Evolutionary conservation across 2,329 filamentous ascomycete genomes (phyloP).

Genomic region (Ascocoryne sarcoides): DNA sequence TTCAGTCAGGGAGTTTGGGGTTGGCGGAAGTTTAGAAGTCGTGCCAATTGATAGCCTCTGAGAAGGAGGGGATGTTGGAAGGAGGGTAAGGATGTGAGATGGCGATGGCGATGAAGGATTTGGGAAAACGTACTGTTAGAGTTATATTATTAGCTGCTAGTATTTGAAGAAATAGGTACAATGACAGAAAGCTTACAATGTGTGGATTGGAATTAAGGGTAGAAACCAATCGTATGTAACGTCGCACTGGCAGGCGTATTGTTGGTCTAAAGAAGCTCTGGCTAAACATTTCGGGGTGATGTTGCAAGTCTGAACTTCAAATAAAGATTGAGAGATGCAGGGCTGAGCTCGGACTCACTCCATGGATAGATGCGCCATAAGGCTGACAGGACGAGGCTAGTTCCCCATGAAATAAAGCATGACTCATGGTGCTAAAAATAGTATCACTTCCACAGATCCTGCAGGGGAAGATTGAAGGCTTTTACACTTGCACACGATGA

Average conservation of each 20-base stretch:
- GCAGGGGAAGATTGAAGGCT: too few species aligned
- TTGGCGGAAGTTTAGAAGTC: slow-evolving; percentile 50
- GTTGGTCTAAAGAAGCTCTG: slow-evolving; percentile 9
- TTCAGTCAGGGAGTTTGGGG: slow-evolving; percentile 48
- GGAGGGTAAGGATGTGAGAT: slow-evolving; percentile 48
- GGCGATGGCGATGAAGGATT: slow-evolving; percentile 35
- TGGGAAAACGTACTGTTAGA: slow-evolving; percentile 47
- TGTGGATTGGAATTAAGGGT: slow-evolving; percentile 26
- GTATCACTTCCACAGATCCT: too few species aligned
- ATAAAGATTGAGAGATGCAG: neutral
- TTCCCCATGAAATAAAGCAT: too few species aligned
- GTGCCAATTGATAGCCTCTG: slow-evolving; percentile 48
- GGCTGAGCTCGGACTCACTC: slow-evolving; percentile 10
- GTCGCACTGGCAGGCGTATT: slow-evolving; percentile 4
- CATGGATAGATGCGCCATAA: slow-evolving; percentile 8
- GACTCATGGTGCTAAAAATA: too few species aligned
- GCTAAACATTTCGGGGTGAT: slow-evolving; percentile 8
- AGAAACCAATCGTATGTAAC: slow-evolving; percentile 13
- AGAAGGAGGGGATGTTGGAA: slow-evolving; percentile 48
- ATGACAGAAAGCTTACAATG: slow-evolving; percentile 24
- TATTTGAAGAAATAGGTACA: neutral
- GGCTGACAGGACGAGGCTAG: slow-evolving; percentile 9
- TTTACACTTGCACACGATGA: too few species aligned
- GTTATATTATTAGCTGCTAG: neutral
- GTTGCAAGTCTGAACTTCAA: neutral